A percentile compares a stretch with the other conserved stretches of the same genome.
Conservation (phyloP, 2,329 filamentous ascomycete genomes). For the Fusarium redolens region DNA sequence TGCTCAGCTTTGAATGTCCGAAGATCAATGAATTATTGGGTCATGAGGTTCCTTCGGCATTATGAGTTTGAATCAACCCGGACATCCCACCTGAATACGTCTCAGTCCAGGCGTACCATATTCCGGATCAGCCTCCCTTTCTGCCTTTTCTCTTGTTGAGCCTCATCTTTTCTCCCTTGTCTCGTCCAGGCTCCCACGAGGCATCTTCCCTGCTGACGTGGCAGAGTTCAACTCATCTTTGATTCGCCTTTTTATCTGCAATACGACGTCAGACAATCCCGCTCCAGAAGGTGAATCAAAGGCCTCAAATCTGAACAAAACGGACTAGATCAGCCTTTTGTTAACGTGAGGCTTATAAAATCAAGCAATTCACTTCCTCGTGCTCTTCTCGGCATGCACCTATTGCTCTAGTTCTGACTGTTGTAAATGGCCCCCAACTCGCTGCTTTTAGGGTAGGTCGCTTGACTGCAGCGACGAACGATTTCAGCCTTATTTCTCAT, state of each 20-base stretch:
- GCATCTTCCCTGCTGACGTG: conserved; percentile 38
- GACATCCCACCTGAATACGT: not conserved
- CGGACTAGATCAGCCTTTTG: not conserved
- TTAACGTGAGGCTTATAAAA: conserved; percentile 1
- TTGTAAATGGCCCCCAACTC: conserved; percentile 8
- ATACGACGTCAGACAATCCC: conserved; percentile 31
- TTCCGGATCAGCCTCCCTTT: conserved; percentile 5
- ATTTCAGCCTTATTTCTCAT: conserved; percentile 7
- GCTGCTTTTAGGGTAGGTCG: conserved; percentile 14
- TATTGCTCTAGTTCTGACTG: conserved; percentile 15
- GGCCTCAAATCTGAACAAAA: conserved; percentile 19
- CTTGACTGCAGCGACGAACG: not conserved
- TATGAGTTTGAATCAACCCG: not conserved
- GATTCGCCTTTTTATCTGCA: conserved; percentile 20
- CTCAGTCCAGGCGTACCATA: not conserved
- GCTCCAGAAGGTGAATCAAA: not conserved
- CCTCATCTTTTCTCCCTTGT: conserved; percentile 16
- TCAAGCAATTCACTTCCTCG: not conserved
- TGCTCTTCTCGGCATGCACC: conserved; percentile 15
- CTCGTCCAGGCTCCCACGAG: conserved; percentile 6
- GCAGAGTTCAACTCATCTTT: conserved; percentile 7
- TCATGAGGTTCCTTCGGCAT: not conserved
- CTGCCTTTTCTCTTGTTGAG: conserved; percentile 31
- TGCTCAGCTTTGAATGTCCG: not conserved
- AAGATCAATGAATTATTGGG: not conserved